phyloP scores from a whole-genome alignment of 2,329 filamentous ascomycete species.

The Fulvia fulva region DNA sequence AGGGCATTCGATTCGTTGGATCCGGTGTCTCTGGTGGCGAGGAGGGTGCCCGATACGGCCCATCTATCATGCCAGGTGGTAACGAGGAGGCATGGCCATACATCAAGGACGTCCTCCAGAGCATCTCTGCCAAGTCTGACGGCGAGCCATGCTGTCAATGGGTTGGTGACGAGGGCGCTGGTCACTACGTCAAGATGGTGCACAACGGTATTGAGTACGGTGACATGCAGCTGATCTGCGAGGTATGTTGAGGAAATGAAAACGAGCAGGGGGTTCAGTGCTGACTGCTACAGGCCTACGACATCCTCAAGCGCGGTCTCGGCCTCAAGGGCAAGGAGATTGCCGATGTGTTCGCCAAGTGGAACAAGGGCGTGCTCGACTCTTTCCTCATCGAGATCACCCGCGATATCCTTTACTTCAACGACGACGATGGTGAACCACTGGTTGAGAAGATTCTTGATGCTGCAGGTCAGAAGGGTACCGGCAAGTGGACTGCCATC shows the following conservation, averaged over 20 bases:
- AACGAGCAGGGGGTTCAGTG: constrained; percentile 1
- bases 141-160: constrained; percentile 98
- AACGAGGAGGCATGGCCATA: constrained; percentile 96
- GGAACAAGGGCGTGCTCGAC: constrained; percentile 98
- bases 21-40: constrained; percentile 98
- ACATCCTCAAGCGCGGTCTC: constrained; percentile 98
- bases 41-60: constrained; percentile 96
- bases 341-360: constrained; percentile 86
- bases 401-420: constrained; percentile 96
- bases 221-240: constrained; percentile 99
- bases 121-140: constrained; percentile 95
- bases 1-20: constrained; percentile 94
- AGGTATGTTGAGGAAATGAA: constrained; percentile 57
- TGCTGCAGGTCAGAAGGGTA: constrained; percentile 98
- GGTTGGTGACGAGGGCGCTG: constrained; percentile 98
- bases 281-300: constrained; percentile 69
- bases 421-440: constrained; percentile 84
- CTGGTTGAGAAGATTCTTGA: constrained; percentile 99
- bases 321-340: constrained; percentile 90
- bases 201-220: constrained; percentile 99
- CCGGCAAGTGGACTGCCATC: constrained; percentile 99
- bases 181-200: constrained; percentile 99
- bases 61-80: constrained; percentile 97
- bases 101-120: constrained; percentile 99
- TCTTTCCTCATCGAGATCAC: constrained; percentile 99